Conservation (phyloP, 345 rosid genomes). For the Iberis pinnata region DNA sequence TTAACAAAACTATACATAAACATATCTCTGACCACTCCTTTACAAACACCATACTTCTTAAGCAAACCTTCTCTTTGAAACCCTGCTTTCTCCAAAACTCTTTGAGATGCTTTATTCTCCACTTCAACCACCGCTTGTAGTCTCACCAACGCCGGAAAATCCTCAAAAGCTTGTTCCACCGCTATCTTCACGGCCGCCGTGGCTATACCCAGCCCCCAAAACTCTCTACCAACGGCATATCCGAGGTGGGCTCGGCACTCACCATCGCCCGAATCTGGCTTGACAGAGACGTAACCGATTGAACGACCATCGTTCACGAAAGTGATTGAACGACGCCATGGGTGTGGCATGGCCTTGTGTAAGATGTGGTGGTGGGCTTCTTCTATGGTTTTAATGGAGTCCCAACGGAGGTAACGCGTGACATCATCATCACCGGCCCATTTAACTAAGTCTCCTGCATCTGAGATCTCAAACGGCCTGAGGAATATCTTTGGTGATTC, state of each 20-base stretch:
- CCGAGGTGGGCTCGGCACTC: constrained; percentile 6
- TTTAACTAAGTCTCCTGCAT: constrained; percentile 20
- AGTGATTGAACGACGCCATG: constrained; percentile 21
- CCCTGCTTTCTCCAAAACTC: constrained; percentile 58
- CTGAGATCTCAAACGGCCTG: constrained; percentile 12
- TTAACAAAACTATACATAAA: constrained; percentile 21
- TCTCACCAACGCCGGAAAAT: constrained; percentile 35
- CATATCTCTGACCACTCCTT: constrained; percentile 50
- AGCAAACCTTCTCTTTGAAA: constrained; percentile 53
- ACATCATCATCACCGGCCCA: constrained; percentile 25
- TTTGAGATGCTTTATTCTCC: constrained; percentile 50
- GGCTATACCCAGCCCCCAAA: constrained; percentile 24
- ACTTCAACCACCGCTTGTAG: constrained; percentile 50
- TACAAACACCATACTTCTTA: constrained; percentile 43
- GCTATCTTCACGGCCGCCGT: constrained; percentile 21
- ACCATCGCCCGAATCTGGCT: constrained; percentile 8
- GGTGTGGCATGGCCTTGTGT: constrained; percentile 25
- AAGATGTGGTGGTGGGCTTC: constrained; percentile 22
- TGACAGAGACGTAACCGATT: constrained; percentile 21
- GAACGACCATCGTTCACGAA: constrained; percentile 12
- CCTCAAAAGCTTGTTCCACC: constrained; percentile 8
- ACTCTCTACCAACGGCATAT: constrained; percentile 8
- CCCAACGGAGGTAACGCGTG: constrained; percentile 26
- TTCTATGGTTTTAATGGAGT: constrained; percentile 12
- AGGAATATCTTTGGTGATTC: constrained; percentile 13